Base-by-base conservation (phyloP, 768 basidiomycete species). In the Tulasnella sp. region DNA sequence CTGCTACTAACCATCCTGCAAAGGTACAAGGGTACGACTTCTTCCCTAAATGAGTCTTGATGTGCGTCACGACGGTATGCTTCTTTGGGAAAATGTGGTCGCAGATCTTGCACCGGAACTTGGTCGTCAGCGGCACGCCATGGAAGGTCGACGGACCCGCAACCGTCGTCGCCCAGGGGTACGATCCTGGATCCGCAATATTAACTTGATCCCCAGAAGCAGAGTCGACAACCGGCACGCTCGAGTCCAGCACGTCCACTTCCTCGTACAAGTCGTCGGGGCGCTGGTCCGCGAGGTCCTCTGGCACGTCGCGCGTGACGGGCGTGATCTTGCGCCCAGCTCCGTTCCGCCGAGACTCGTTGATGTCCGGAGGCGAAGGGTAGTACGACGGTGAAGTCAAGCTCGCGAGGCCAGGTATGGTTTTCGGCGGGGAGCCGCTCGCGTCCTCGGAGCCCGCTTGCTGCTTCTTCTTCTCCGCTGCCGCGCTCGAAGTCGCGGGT, bases 61-160 rank as follows among this genome's bases (percentile, higher is more conserved):
- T 54, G 28, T 78, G 77, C 54, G 77, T 78, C 54, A 78, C 41
- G 22, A 78, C 77, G 11, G 77, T 78, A 58, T 78, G 77, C 60
- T 64, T 78, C 60, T 78, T 78, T 28, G 77, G 77, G 60, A 78
- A 78, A 31, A 64, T 60, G n/a, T 78, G 77, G 18, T 78, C 60
- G 64, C 77, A 78, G 20, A 78, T 78, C 77, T 72, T 78, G 64
- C 77, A 78, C 40, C 60, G 58, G 77, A 64, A 78, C 64, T 64
- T 58, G n/a, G 76, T 77, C 54, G 76, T 50, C 44, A 50, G 31
- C 48, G 37, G 64, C 18, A 69, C 64, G 31, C 64, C 64, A 18
- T 69, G 64, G 64, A 69, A 69, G 31, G 64, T 69, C 2, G 64
- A 69, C 31, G 64, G 64, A 37, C 64, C 64, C 31, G 64, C 24